Evolutionary conservation across 352 stramenopile genomes (phyloP).

Genomic region (Peronospora tabacina): DNA sequence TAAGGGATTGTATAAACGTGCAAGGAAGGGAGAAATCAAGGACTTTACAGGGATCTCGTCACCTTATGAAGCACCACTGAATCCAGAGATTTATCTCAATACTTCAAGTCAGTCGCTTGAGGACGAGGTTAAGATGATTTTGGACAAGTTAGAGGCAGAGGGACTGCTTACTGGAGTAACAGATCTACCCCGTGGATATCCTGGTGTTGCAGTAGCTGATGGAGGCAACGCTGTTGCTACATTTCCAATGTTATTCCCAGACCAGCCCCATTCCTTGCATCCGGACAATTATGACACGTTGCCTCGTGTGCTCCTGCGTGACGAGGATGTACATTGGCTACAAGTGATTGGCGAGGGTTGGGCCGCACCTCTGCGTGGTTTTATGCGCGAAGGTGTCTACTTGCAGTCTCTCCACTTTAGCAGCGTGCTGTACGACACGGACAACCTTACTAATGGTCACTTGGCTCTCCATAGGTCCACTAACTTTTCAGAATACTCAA

Average conservation of each 20-base stretch:
- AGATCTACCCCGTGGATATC: conserved; percentile 46
- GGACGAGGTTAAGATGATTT: conserved; percentile 57
- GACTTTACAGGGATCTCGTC: conserved; percentile 98
- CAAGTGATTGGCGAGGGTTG: conserved; percentile 96
- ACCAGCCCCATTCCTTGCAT: conserved; percentile 23
- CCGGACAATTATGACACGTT: conserved; percentile 47
- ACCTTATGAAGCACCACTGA: conserved; percentile 93
- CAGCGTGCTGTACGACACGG: conserved; percentile 92
- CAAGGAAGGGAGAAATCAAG: conserved; percentile 93
- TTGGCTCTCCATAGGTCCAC: conserved; percentile 81
- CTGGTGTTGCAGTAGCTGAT: conserved; percentile 83
- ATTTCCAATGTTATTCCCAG: conserved; percentile 56
- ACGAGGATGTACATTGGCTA: conserved; percentile 98
- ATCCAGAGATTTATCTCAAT: conserved; percentile 92
- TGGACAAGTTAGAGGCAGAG: conserved; percentile 50
- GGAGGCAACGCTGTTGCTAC: conserved; percentile 60
- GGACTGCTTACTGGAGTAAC: conserved; percentile 60
- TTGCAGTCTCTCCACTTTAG: conserved; percentile 97
- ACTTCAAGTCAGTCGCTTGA: conserved; percentile 93
- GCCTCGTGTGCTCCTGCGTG: conserved; percentile 90
- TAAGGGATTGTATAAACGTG: conserved; percentile 94
- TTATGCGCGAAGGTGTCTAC: conserved; percentile 96
- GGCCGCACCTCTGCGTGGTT: conserved; percentile 92
- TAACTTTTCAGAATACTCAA: conserved; percentile 90
- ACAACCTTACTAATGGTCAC: conserved; percentile 89